phyloP scores from a whole-genome alignment of 2,329 filamentous ascomycete genomes.

The Claviceps quebecensis region DNA sequence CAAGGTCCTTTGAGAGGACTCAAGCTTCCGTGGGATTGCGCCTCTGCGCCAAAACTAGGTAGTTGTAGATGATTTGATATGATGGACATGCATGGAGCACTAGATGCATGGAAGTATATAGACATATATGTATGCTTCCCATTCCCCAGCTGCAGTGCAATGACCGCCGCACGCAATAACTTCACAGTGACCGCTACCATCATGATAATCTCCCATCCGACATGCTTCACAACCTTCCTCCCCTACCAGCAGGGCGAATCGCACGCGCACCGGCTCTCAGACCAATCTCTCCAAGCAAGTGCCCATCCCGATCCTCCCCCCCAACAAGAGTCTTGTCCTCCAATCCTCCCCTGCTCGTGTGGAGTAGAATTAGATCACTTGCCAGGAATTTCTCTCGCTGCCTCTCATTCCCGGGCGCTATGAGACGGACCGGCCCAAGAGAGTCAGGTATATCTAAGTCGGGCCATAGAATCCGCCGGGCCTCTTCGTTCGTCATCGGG shows the following conservation, averaged over 20 bases:
- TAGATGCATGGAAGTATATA: too few relatives aligned
- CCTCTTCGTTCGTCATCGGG: constrained; percentile 26
- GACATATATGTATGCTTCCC: too few relatives aligned
- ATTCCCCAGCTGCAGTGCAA: too few relatives aligned
- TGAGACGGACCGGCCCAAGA: not conserved
- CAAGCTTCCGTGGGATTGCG: too few relatives aligned
- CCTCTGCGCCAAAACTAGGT: too few relatives aligned
- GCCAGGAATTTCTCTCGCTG: constrained; percentile 27
- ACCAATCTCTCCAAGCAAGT: constrained; percentile 20
- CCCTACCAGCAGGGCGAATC: constrained; percentile 5
- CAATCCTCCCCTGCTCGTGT: constrained; percentile 10
- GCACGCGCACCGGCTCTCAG: constrained; percentile 13
- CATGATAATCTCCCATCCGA: not conserved
- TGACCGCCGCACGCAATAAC: too few relatives aligned
- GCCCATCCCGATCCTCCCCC: constrained; percentile 20
- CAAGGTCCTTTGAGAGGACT: too few relatives aligned
- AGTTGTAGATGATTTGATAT: too few relatives aligned
- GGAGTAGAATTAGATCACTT: constrained; percentile 19
- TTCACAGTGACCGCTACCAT: too few relatives aligned
- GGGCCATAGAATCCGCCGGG: constrained; percentile 25
- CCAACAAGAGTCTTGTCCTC: constrained; percentile 27
- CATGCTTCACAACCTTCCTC: not conserved
- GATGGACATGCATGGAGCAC: too few relatives aligned
- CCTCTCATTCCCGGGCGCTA: constrained; percentile 11
- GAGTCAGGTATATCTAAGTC: constrained; percentile 12